A percentile compares a stretch with the other conserved stretches of the same genome.
Evolutionary conservation across 164 flowering plant genomes (phyloP).

Genomic region (Tetrastigma voinierianum): DNA sequence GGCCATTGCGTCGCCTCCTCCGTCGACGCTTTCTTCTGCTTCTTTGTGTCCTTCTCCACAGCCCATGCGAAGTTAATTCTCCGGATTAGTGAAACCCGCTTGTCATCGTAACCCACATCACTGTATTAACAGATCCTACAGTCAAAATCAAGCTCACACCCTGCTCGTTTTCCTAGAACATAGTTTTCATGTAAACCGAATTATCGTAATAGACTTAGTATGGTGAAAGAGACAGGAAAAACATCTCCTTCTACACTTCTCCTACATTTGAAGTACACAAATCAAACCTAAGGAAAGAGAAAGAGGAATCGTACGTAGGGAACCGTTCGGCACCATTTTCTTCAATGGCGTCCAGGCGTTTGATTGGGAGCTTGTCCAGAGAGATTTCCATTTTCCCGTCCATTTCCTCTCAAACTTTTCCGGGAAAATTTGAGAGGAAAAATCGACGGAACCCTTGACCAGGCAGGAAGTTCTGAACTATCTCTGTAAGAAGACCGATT

Average conservation of each 20-base stretch:
- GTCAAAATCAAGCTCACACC: no score
- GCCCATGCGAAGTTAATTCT: slow-evolving; percentile 90
- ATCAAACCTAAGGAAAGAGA: background rate
- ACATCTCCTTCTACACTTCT: background rate
- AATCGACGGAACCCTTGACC: slow-evolving; percentile 2
- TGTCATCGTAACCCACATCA: slow-evolving; percentile 80
- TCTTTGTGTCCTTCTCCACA: slow-evolving; percentile 72
- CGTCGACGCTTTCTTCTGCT: slow-evolving; percentile 62
- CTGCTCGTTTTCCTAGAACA: no score
- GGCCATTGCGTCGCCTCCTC: slow-evolving; percentile 65
- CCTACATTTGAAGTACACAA: background rate
- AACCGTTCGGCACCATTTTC: slow-evolving; percentile 81
- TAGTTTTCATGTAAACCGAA: no score
- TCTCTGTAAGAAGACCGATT: background rate
- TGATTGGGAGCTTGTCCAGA: slow-evolving; percentile 88
- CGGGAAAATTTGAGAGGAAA: background rate
- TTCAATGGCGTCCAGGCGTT: slow-evolving; percentile 75
- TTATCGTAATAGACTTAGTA: no score
- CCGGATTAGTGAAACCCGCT: slow-evolving; percentile 66
- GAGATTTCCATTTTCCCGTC: slow-evolving; percentile 61
- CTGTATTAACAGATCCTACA: slow-evolving; percentile 25
- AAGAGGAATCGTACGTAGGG: slow-evolving; percentile 47
- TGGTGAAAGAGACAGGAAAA: background rate
- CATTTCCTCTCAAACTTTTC: slow-evolving; percentile 26
- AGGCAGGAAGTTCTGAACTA: background rate